phyloP scores from a whole-genome alignment of 805 yeast genomes.

The Candida germanica region DNA sequence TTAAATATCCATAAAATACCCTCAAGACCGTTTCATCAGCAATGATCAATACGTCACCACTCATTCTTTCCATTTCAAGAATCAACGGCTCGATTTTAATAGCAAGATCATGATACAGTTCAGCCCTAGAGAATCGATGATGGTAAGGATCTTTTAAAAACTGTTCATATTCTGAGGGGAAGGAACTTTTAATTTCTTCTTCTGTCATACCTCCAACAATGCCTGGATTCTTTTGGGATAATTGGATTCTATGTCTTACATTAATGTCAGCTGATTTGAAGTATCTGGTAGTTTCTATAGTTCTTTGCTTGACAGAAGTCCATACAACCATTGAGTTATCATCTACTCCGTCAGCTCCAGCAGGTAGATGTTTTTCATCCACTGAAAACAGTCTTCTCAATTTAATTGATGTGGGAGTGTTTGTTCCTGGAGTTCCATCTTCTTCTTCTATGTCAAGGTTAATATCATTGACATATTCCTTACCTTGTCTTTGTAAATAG shows the following conservation, averaged over 20 bases:
- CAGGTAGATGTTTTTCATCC: conserved; percentile 42
- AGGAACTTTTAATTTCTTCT: conserved; percentile 55
- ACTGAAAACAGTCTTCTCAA: conserved; percentile 19
- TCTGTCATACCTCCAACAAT: conserved; percentile 67
- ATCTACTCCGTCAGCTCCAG: conserved; percentile 55
- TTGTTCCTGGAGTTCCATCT: conserved; percentile 9
- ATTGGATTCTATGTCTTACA: conserved; percentile 73
- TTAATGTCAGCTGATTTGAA: conserved; percentile 57
- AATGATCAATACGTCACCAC: conserved; percentile 81
- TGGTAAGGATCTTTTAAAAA: conserved; percentile 83
- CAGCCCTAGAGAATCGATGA: conserved; percentile 87
- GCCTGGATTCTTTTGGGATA: conserved; percentile 89
- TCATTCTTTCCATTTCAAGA: conserved; percentile 89
- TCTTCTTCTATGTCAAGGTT: conserved; percentile 2
- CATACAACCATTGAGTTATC: conserved; percentile 77
- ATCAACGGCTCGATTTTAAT: conserved; percentile 90
- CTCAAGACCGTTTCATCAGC: conserved; percentile 90
- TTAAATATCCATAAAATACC: conserved; percentile 88
- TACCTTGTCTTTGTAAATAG: conserved; percentile 35
- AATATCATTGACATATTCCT: conserved; percentile 17
- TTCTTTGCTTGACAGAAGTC: conserved; percentile 88
- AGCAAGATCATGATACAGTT: conserved; percentile 94
- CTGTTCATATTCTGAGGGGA: conserved; percentile 67
- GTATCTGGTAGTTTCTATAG: conserved; percentile 71
- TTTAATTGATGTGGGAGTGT: conserved; percentile 4